phyloP scores from a whole-genome alignment of 148 eudicot species.

The Rhododendron kiyosumense region DNA sequence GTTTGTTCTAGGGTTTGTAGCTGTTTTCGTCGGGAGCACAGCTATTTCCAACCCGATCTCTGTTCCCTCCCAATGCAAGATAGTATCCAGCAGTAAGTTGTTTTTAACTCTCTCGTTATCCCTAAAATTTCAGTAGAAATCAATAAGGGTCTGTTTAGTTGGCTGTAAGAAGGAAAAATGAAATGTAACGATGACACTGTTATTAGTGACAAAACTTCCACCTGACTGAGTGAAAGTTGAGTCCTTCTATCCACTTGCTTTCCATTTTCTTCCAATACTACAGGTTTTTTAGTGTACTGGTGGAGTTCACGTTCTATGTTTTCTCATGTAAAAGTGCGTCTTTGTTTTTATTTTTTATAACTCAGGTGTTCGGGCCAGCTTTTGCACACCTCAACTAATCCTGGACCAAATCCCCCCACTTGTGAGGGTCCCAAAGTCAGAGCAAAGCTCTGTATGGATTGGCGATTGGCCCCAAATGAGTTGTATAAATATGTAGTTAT shows the following conservation, averaged over 20 bases:
- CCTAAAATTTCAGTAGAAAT: neutral
- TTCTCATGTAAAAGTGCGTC: neutral
- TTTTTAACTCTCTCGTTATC: neutral
- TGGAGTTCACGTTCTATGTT: neutral
- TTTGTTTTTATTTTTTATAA: too few relatives aligned
- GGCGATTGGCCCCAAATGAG: too few relatives aligned
- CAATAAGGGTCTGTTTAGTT: neutral
- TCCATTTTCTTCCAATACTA: neutral
- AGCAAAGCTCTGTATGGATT: too few relatives aligned
- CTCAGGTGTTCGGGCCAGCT: too few relatives aligned
- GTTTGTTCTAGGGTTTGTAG: neutral
- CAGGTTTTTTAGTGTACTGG: neutral
- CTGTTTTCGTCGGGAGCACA: neutral
- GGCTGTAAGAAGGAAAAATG: neutral
- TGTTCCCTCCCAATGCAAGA: slow-evolving; percentile 10
- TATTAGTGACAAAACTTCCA: neutral
- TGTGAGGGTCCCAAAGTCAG: too few relatives aligned
- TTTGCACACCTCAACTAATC: too few relatives aligned
- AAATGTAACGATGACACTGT: too few relatives aligned
- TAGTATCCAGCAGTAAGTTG: slow-evolving; percentile 6
- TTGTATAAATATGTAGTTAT: neutral
- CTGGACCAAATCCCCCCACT: too few relatives aligned
- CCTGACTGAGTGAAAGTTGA: neutral
- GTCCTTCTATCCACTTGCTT: neutral
- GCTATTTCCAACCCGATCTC: slow-evolving; percentile 8